Conservation (phyloP, 345 rosid species). For the Rhodomyrtus tomentosa region DNA sequence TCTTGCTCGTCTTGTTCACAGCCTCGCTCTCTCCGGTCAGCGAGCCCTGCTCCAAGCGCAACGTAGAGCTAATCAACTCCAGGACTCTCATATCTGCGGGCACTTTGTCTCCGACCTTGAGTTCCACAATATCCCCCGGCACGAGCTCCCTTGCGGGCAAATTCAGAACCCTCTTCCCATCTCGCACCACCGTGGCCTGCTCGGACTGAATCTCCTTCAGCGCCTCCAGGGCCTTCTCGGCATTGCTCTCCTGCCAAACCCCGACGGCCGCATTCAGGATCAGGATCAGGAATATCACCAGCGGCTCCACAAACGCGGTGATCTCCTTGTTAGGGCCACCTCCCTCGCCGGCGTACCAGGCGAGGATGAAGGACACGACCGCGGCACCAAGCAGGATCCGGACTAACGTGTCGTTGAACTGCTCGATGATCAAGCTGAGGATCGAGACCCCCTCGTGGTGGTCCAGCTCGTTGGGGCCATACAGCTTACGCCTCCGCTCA, state of each 20-base stretch:
- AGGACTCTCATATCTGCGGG: slow-evolving; percentile 61
- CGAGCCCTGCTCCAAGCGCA: slow-evolving; percentile 56
- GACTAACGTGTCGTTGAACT: slow-evolving; percentile 55
- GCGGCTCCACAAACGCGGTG: slow-evolving; percentile 61
- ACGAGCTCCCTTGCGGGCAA: slow-evolving; percentile 49
- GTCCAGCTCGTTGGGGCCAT: slow-evolving; percentile 52
- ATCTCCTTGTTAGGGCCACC: slow-evolving; percentile 53
- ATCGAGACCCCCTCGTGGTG: slow-evolving; percentile 46
- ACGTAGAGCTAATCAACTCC: slow-evolving; percentile 49
- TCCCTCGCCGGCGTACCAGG: slow-evolving; percentile 50
- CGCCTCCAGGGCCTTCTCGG: slow-evolving; percentile 68
- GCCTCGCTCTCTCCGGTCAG: slow-evolving; percentile 70
- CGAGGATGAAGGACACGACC: slow-evolving; percentile 46
- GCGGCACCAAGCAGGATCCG: slow-evolving; percentile 50
- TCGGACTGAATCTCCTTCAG: slow-evolving; percentile 64
- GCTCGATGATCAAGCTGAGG: slow-evolving; percentile 38
- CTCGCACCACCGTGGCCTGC: slow-evolving; percentile 46
- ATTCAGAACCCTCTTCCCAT: slow-evolving; percentile 20
- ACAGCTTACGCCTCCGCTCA: slow-evolving; percentile 22
- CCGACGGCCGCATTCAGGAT: slow-evolving; percentile 57
- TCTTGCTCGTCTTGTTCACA: slow-evolving; percentile 38
- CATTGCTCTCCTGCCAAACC: slow-evolving; percentile 63
- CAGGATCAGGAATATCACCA: slow-evolving; percentile 59
- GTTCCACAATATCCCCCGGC: slow-evolving; percentile 54
- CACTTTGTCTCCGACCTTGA: slow-evolving; percentile 63